These are phyloP conservation scores for Knufia fluminis DNA, from an alignment of 2,329 filamentous ascomycete species.

Conservation along the genomic window DNA sequence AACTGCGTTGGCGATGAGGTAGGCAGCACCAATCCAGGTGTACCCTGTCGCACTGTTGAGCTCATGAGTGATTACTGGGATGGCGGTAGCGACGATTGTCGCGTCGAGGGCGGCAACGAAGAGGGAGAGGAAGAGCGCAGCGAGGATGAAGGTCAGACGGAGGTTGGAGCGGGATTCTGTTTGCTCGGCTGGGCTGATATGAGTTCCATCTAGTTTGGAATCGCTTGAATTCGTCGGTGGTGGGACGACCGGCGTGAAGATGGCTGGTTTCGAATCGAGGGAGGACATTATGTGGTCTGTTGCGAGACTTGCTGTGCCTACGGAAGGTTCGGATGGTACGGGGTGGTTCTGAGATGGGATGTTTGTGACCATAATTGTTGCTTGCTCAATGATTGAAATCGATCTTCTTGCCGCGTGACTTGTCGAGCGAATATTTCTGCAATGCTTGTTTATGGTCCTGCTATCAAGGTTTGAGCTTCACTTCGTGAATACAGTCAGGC, in stretches of 20 bases:
- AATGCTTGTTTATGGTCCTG: no score
- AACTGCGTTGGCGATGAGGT: conserved; percentile 60
- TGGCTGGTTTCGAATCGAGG: background rate
- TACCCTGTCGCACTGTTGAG: conserved; percentile 61
- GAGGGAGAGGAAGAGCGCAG: conserved; percentile 23
- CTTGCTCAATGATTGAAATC: background rate
- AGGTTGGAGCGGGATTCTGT: conserved; percentile 16
- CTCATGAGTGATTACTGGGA: conserved; percentile 27
- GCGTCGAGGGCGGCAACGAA: conserved; percentile 26
- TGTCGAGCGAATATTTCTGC: no score
- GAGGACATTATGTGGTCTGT: background rate
- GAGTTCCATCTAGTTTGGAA: background rate
- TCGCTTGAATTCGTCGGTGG: background rate
- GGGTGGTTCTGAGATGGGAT: background rate
- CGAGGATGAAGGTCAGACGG: conserved; percentile 20
- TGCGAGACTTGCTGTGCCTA: background rate
- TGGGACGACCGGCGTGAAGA: background rate
- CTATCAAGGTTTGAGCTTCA: no score
- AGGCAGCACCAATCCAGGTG: conserved; percentile 68
- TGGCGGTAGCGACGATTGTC: conserved; percentile 28
- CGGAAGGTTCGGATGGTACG: background rate
- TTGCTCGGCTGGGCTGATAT: background rate
- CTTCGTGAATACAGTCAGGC: no score
- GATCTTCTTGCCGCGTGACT: background rate
- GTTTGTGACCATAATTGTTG: background rate